Evolutionary conservation across 2,329 filamentous ascomycete species (phyloP), one percentile per base, ranked within the genome.

Genomic region (Mycosphaerella arachidis): DNA sequence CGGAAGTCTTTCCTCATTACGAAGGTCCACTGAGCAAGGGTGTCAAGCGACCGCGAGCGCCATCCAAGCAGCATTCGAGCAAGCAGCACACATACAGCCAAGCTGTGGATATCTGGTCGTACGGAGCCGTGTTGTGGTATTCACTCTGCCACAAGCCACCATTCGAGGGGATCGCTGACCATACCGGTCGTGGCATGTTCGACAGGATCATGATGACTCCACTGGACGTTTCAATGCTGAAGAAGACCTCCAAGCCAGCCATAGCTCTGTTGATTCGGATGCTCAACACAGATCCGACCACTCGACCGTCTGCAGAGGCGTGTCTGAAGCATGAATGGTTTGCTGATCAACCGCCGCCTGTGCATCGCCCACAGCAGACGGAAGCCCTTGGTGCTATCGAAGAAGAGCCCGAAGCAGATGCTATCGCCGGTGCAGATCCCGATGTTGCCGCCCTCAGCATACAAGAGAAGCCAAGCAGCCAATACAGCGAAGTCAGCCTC

Each of bases 81-180:
- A 78, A 75, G 75, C 81, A 70, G 76, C 79, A 76, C 69, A 86
- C 91, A 24, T 99, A 99, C 73, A 91, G 87, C 70, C 91, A 96
- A 63, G 91, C 92, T 1, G 90, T 97, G 33, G 94, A 99, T 72
- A 90, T 97, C 63, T 99, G 94, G 93, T 97, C 94, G 0, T 85
- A 96, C 51, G 94, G 91, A 16, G 94, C 92, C 13, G 94, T 99
- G 1, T 77, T 97, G 6, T 99, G 92, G 77, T 94, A 90, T 70
- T 81, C 91, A 6, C 79, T 99, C n/a, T 92, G 88, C 5, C 86
- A 85, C 10, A 82, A 82, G 31, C 89, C 93, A 30, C 93, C 94
- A 0, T 97, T 91, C 72, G 88, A 88, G 30, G 92, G 90, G 16
- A 85, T 86, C 63, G 86, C 84, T 30, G 90, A 91, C 66, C 86